These are phyloP conservation scores for Ocimum tenuiflorum DNA, from an alignment of 257 asterid genomes.

Conservation along the genomic window DNA sequence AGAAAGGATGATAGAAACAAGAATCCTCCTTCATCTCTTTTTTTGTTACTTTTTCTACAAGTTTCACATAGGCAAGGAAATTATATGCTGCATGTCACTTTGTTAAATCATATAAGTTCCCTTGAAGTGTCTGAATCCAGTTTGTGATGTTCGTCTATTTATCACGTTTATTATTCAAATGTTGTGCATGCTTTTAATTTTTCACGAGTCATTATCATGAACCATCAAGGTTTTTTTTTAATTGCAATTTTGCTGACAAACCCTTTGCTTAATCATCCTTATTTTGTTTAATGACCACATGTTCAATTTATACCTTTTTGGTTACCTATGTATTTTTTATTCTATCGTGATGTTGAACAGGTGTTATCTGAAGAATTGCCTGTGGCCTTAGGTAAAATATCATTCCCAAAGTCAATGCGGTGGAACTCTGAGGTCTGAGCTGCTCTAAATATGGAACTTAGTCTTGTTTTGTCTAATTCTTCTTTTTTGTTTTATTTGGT, in stretches of 20 bases:
- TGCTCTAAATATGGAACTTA: conserved; percentile 15
- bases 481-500: neutral
- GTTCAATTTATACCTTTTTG: neutral
- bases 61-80: neutral
- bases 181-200: conserved; percentile 6
- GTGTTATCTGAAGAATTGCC: conserved; percentile 87
- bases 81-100: neutral
- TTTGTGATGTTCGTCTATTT: neutral
- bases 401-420: conserved; percentile 92
- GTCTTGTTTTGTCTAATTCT: neutral
- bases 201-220: neutral
- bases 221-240: neutral
- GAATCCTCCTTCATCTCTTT: neutral
- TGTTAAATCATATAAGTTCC: neutral
- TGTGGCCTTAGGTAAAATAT: conserved; percentile 51
- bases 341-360: conserved; percentile 36
- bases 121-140: neutral
- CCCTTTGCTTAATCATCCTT: neutral
- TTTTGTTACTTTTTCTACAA: conserved; percentile 5
- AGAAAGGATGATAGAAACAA: neutral
- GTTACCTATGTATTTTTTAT: conserved; percentile 9
- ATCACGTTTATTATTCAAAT: neutral
- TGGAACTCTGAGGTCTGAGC: conserved; percentile 90
- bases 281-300: neutral
- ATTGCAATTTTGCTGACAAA: neutral